Evolutionary conservation across 2,329 filamentous ascomycete species (phyloP).

Genomic region (Incumbomyces delicatus): DNA sequence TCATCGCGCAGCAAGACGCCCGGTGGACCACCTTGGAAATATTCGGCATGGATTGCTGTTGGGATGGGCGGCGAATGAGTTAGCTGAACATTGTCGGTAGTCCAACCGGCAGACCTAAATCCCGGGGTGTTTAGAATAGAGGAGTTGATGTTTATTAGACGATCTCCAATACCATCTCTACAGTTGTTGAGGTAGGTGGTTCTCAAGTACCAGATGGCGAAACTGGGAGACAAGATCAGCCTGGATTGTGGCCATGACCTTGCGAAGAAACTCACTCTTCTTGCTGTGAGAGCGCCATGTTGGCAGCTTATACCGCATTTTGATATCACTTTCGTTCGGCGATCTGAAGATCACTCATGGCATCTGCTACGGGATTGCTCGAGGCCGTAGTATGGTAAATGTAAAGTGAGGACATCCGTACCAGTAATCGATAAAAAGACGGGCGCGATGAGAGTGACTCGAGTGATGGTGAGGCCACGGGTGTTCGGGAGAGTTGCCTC

Average conservation of each 20-base stretch:
- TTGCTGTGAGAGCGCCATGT: conserved; percentile 43
- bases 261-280: conserved; percentile 35
- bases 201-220: conserved; percentile 56
- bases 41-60: conserved; percentile 52
- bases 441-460: too few relatives aligned
- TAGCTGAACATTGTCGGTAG: conserved; percentile 45
- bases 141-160: conserved; percentile 55
- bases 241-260: too few relatives aligned
- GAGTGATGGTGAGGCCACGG: too few relatives aligned
- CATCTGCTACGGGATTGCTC: too few relatives aligned
- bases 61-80: conserved; percentile 60
- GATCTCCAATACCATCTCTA: conserved; percentile 57
- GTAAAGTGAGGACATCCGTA: too few relatives aligned
- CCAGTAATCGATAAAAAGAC: too few relatives aligned
- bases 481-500: too few relatives aligned
- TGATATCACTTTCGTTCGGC: neutral
- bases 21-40: conserved; percentile 43
- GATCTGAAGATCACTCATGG: neutral
- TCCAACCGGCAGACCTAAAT: conserved; percentile 56
- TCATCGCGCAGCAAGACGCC: conserved; percentile 25
- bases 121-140: conserved; percentile 54
- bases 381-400: too few relatives aligned
- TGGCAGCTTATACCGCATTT: neutral
- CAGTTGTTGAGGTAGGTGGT: conserved; percentile 54
- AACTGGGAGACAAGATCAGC: conserved; percentile 32